A percentile compares a stretch with the other conserved stretches of the same genome.
Conservation (phyloP, 2,329 filamentous ascomycete genomes). For the Diatrype stigma region DNA sequence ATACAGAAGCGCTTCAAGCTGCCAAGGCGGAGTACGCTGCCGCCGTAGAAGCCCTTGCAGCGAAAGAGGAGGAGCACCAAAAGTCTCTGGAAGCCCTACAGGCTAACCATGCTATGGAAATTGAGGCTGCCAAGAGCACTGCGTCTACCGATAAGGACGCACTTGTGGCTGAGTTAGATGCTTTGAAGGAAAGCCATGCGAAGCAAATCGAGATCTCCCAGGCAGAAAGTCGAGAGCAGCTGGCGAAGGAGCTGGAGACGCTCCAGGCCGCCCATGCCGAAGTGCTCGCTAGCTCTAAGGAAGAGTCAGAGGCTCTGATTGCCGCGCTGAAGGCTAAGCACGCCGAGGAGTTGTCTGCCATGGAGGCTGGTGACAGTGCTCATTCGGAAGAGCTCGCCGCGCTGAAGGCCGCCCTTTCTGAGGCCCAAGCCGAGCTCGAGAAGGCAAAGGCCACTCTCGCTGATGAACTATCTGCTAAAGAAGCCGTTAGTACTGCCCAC, state of each 20-base stretch:
- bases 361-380: conserved; percentile 29
- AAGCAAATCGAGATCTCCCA: conserved; percentile 43
- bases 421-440: conserved; percentile 24
- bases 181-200: conserved; percentile 51
- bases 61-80: conserved; percentile 50
- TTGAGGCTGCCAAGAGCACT: conserved; percentile 52
- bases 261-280: conserved; percentile 39
- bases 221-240: conserved; percentile 34
- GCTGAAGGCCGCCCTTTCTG: conserved; percentile 30
- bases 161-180: conserved; percentile 46
- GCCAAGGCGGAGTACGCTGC: conserved; percentile 23
- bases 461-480: conserved; percentile 30
- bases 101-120: conserved; percentile 54
- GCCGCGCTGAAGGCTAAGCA: conserved; percentile 33
- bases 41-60: conserved; percentile 43
- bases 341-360: conserved; percentile 28
- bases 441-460: conserved; percentile 26
- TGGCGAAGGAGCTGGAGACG: conserved; percentile 35
- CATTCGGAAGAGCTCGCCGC: conserved; percentile 32
- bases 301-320: conserved; percentile 35
- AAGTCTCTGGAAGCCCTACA: conserved; percentile 51
- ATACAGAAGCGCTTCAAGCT: conserved; percentile 24
- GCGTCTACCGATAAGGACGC: conserved; percentile 46
- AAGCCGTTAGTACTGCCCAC: conserved; percentile 30
- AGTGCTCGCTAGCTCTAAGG: conserved; percentile 38